phyloP scores from a whole-genome alignment of 352 stramenopile species.

The Phytopythium cucurbitacearum region DNA sequence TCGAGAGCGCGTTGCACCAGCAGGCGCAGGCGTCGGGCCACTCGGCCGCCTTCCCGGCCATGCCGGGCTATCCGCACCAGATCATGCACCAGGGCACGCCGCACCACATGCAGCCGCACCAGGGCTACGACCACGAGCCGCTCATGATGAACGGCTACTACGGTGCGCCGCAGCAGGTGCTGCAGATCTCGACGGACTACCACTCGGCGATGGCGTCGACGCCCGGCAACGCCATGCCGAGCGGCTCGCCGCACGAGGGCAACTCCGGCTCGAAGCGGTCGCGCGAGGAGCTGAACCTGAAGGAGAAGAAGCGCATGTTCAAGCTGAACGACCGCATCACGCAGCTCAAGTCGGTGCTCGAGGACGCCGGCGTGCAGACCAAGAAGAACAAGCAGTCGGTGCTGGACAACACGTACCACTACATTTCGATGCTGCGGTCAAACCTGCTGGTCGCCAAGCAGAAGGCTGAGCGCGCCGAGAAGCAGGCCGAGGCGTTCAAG shows the following conservation, averaged over 20 bases:
- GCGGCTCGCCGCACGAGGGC: constrained; percentile 18
- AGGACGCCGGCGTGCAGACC: constrained; percentile 58
- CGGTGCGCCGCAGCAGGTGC: constrained; percentile 53
- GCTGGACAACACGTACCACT: constrained; percentile 63
- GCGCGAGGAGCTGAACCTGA: constrained; percentile 76
- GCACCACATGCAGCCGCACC: constrained; percentile 44
- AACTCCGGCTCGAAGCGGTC: constrained; percentile 42
- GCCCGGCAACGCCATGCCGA: background rate
- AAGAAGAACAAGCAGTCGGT: constrained; percentile 84
- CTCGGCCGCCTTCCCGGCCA: constrained; percentile 25
- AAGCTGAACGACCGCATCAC: constrained; percentile 87
- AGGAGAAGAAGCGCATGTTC: constrained; percentile 89
- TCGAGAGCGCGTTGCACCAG: constrained; percentile 22
- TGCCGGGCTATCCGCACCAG: constrained; percentile 35
- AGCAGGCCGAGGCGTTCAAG: constrained; percentile 46
- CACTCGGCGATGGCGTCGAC: constrained; percentile 11
- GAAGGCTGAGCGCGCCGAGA: constrained; percentile 51
- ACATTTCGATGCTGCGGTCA: constrained; percentile 63
- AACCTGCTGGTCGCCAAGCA: constrained; percentile 57
- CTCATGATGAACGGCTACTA: constrained; percentile 75
- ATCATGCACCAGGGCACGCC: constrained; percentile 30
- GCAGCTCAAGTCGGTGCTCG: constrained; percentile 60
- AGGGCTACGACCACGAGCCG: constrained; percentile 66
- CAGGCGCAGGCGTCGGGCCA: constrained; percentile 5
- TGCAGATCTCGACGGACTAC: constrained; percentile 69